Evolutionary conservation across 1,284 basidiomycete species (phyloP).

Genomic region (Cystobasidiaceae sp.): DNA sequence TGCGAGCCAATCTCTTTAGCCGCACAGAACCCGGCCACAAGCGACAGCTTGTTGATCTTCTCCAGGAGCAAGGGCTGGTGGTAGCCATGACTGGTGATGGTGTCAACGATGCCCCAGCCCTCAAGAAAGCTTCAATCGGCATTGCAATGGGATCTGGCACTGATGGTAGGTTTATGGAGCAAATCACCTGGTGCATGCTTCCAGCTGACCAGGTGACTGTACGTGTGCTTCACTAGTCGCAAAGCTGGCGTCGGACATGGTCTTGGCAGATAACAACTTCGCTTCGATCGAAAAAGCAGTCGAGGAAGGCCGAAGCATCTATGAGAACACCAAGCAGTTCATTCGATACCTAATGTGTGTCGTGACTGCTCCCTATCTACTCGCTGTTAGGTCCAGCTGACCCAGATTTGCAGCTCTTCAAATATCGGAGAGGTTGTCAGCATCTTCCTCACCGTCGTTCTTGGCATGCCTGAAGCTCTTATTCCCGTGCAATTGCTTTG

Average conservation of each 20-base stretch:
- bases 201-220: neutral
- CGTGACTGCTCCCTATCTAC: conserved; percentile 57
- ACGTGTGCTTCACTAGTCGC: conserved; percentile 34
- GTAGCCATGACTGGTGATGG: conserved; percentile 98
- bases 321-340: conserved; percentile 99
- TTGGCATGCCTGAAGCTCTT: conserved; percentile 97
- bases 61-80: conserved; percentile 86
- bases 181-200: neutral
- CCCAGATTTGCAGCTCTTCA: conserved; percentile 28
- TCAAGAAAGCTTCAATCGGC: conserved; percentile 50
- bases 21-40: conserved; percentile 95
- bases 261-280: conserved; percentile 52
- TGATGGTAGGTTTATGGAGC: conserved; percentile 43
- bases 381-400: conserved; percentile 41
- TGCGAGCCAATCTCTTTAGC: conserved; percentile 80
- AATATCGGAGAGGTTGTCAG: conserved; percentile 48
- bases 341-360: conserved; percentile 83
- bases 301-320: conserved; percentile 86
- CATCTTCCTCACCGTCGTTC: conserved; percentile 92
- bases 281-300: conserved; percentile 50
- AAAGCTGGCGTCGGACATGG: conserved; percentile 51
- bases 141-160: conserved; percentile 51
- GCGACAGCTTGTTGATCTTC: conserved; percentile 84
- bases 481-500: conserved; percentile 97
- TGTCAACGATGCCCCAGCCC: conserved; percentile 51